Percentiles rank a stretch among this genome's conserved stretches.
phyloP scores from a whole-genome alignment of 345 rosid species.

The Aurinia saxatilis region DNA sequence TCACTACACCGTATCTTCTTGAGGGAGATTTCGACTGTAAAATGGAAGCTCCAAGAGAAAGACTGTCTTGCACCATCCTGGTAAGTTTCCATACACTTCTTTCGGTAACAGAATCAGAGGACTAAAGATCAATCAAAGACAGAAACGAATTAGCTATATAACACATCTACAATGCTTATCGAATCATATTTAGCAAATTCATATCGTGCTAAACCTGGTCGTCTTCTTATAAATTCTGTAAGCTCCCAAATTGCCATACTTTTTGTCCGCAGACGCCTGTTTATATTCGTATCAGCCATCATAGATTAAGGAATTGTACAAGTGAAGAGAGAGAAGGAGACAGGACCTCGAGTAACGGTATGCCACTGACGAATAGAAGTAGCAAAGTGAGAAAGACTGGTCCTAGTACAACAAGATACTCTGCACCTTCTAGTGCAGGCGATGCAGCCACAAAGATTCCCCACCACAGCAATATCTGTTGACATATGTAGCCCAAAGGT shows the following conservation, averaged over 20 bases:
- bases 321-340: not conserved
- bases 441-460: conserved; percentile 75
- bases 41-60: conserved; percentile 75
- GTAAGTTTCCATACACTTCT: conserved; percentile 53
- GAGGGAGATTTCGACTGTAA: conserved; percentile 59
- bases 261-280: conserved; percentile 85
- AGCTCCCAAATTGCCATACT: conserved; percentile 51
- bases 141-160: not conserved
- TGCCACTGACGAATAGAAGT: conserved; percentile 83
- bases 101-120: conserved; percentile 76
- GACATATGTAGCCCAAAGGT: not conserved
- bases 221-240: conserved; percentile 61
- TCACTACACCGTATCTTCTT: conserved; percentile 54
- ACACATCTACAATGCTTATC: not conserved
- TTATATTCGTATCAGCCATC: not conserved
- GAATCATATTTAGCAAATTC: not conserved
- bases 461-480: conserved; percentile 92
- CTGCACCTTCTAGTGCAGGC: conserved; percentile 64
- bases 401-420: conserved; percentile 82
- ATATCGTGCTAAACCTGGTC: conserved; percentile 46
- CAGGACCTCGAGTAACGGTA: conserved; percentile 86
- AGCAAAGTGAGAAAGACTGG: conserved; percentile 74
- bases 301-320: not conserved
- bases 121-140: conserved; percentile 34
- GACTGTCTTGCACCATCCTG: conserved; percentile 58